A percentile compares a stretch with the other conserved stretches of the same genome.
phyloP scores from a whole-genome alignment of 192 early-diverging fungal species.

The Phycomyces blakesleeanus region DNA sequence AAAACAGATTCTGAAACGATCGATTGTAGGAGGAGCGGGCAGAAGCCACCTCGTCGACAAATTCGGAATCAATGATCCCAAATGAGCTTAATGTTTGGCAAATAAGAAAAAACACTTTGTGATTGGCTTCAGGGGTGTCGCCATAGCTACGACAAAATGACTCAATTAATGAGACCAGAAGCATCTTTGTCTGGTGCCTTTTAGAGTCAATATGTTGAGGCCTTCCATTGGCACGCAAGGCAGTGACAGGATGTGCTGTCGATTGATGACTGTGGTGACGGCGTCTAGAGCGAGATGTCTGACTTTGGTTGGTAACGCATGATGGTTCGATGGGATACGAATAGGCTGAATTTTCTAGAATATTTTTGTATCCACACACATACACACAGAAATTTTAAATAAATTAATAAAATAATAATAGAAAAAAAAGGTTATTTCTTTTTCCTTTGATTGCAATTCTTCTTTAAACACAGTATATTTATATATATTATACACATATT shows the following conservation, averaged over 20 bases:
- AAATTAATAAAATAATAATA: too few relatives aligned
- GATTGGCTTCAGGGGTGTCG: conserved; percentile 77
- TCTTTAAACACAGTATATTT: too few relatives aligned
- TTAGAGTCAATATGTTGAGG: not conserved
- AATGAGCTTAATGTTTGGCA: conserved; percentile 80
- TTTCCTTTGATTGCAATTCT: too few relatives aligned
- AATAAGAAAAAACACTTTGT: conserved; percentile 79
- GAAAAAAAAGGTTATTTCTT: too few relatives aligned
- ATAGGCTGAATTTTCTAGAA: not conserved
- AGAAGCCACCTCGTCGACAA: conserved; percentile 62
- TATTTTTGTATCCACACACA: too few relatives aligned
- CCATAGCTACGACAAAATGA: conserved; percentile 87
- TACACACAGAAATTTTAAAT: too few relatives aligned
- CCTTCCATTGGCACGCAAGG: not conserved
- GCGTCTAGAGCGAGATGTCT: not conserved
- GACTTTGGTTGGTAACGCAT: not conserved
- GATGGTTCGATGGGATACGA: not conserved
- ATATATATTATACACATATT: too few relatives aligned
- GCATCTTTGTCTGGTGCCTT: conserved; percentile 62
- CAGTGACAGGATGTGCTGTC: not conserved
- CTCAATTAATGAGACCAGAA: conserved; percentile 85
- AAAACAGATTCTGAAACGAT: conserved; percentile 79
- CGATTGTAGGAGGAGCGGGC: conserved; percentile 79
- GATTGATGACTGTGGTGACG: too few relatives aligned
- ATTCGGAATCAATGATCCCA: conserved; percentile 73